Evolutionary conservation across 495 filamentous ascomycete species (phyloP), one percentile per base, ranked within the genome.

Genomic region (Hyaloscypha variabilis): DNA sequence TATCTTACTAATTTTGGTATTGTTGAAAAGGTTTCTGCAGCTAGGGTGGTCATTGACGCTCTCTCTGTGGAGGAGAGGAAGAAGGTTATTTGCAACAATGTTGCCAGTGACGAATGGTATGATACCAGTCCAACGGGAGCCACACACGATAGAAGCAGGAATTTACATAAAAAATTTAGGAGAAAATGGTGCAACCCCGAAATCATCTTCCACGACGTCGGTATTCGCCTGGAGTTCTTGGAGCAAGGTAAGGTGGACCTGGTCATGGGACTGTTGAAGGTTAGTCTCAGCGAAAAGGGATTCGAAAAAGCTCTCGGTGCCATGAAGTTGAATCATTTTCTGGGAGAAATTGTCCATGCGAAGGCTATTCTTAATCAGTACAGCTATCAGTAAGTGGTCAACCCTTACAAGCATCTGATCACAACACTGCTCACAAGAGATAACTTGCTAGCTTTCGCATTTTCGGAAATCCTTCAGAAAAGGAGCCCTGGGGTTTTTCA

Each of bases 251-350:
- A 59, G 4, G 26, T 23, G 3, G 4, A 13, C 5, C 17, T 23
- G 11, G 52, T 65, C 30, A 54, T 36, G 14, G 19, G 11, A 5
- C n/a, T 65, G 34, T 3, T 65, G n/a, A 63, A 79, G 34, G 64
- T 76, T 1, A 85, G 85, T 0, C 79, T 91, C 11, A 90, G 87
- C 0, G 80, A 83, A 1, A 86, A 87, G 63, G 89, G 90, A 50
- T 92, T 91, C 76, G 75, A 79, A 28, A 91, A 91, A 67, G 88
- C 88, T 63, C 67, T 86, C 39, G 79, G 71, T 23, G 87, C 88
- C 4, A 91, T 91, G 88, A 85, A 85, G 72, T 88, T 90, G 74
- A 92, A 92, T 77, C 85, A 87, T 67, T 92, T 91, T 79, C 83
- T 92, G 6, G 90, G 89, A 65, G 82, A 89, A 57, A 78, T 92